Conservation (phyloP, 495 filamentous ascomycete species). For the Penicillium flavigenum region DNA sequence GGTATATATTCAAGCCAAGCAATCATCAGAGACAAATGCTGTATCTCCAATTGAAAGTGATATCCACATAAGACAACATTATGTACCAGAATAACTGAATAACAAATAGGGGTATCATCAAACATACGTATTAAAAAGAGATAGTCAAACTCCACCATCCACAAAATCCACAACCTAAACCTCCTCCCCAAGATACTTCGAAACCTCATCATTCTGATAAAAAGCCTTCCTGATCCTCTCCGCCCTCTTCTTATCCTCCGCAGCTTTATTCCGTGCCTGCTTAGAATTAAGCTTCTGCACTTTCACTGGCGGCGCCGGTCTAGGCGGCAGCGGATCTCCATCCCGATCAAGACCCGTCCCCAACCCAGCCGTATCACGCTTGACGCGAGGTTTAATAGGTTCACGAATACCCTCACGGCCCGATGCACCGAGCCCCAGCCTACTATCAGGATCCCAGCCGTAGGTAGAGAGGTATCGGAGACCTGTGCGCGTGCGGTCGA, state of each 20-base stretch:
- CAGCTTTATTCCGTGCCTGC: constrained; percentile 59
- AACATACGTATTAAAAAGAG: neutral
- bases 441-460: constrained; percentile 85
- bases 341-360: constrained; percentile 46
- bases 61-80: neutral
- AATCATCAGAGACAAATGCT: neutral
- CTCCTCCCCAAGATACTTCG: constrained; percentile 63
- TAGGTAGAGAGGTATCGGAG: constrained; percentile 71
- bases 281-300: constrained; percentile 66
- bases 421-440: constrained; percentile 65
- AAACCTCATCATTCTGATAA: constrained; percentile 66
- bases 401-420: constrained; percentile 70
- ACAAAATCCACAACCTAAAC: constrained; percentile 1
- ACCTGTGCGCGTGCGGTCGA: constrained; percentile 76
- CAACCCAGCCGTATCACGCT: constrained; percentile 73
- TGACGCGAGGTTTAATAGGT: constrained; percentile 71
- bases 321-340: constrained; percentile 21
- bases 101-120: constrained; percentile 5
- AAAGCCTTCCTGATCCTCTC: constrained; percentile 65
- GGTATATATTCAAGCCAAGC: neutral
- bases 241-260: constrained; percentile 60
- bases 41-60: neutral
- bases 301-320: constrained; percentile 46
- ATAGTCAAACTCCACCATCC: neutral
- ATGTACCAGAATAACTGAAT: neutral